Conservation (phyloP, 2,329 filamentous ascomycete genomes). For the Cladophialophora carrionii region DNA sequence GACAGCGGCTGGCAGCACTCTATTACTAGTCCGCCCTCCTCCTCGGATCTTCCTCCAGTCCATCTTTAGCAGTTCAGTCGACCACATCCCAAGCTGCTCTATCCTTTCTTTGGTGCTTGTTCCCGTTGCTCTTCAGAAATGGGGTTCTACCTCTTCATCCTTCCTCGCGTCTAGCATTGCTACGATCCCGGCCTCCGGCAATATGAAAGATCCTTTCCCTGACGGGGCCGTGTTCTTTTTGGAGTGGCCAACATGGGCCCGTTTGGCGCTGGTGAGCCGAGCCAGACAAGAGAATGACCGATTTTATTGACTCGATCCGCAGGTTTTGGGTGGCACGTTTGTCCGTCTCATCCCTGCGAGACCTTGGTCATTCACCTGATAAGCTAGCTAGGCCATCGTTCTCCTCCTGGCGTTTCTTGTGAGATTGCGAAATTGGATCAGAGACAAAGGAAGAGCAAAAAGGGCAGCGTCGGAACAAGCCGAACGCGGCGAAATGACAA, state of each 20-base stretch:
- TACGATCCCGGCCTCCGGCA: slow-evolving; percentile 25
- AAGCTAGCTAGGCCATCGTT: slow-evolving; percentile 58
- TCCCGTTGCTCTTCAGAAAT: slow-evolving; percentile 32
- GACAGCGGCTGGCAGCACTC: slow-evolving; percentile 5
- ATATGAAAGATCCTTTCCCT: slow-evolving; percentile 21
- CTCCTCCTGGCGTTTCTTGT: slow-evolving; percentile 70
- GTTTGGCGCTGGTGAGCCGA: slow-evolving; percentile 35
- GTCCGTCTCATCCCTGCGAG: slow-evolving; percentile 14
- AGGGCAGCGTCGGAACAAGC: slow-evolving; percentile 64
- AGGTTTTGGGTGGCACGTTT: slow-evolving; percentile 34
- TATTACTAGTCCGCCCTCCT: slow-evolving; percentile 3
- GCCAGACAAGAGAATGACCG: background rate
- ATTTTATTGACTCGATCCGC: slow-evolving; percentile 1
- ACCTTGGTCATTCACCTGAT: slow-evolving; percentile 36
- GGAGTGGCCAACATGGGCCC: slow-evolving; percentile 37
- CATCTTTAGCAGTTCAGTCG: slow-evolving; percentile 28
- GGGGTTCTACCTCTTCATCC: slow-evolving; percentile 30
- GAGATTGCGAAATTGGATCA: slow-evolving; percentile 60
- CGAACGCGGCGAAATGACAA: slow-evolving; percentile 54
- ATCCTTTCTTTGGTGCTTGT: slow-evolving; percentile 30
- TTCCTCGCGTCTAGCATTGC: slow-evolving; percentile 29
- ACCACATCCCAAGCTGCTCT: slow-evolving; percentile 28
- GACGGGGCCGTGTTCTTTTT: slow-evolving; percentile 31
- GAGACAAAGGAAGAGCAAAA: slow-evolving; percentile 58
- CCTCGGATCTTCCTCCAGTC: slow-evolving; percentile 18